phyloP scores from a whole-genome alignment of 257 asterid species.

The Solanum virginianum region DNA sequence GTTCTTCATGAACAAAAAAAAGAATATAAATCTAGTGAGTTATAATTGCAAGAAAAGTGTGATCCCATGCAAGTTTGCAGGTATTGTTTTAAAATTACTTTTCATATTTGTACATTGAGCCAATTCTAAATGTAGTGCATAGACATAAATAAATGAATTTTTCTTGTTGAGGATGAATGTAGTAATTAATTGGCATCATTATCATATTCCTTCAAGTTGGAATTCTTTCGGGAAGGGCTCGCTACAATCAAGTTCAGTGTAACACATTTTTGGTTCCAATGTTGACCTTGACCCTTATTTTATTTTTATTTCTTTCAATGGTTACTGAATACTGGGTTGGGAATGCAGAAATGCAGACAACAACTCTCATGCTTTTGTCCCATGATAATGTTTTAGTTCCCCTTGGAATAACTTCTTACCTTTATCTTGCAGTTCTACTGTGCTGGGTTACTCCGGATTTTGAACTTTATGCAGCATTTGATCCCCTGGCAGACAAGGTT shows the following conservation, averaged over 20 bases:
- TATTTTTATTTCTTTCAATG: background rate
- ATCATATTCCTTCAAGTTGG: background rate
- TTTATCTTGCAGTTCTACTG: conserved; percentile 55
- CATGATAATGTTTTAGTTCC: background rate
- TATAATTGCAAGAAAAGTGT: background rate
- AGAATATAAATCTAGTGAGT: background rate
- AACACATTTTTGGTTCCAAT: background rate
- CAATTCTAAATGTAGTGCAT: background rate
- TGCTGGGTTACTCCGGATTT: conserved; percentile 98
- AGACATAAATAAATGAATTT: background rate
- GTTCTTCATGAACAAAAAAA: background rate
- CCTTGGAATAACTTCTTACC: background rate
- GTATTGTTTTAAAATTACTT: background rate
- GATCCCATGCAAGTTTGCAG: background rate
- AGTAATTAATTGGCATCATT: background rate
- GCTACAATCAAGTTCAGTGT: background rate
- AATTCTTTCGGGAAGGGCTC: background rate
- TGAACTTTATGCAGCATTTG: conserved; percentile 94
- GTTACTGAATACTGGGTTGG: background rate
- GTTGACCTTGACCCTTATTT: background rate
- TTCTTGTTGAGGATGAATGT: background rate
- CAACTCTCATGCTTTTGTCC: background rate
- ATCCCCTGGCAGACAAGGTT: conserved; percentile 99
- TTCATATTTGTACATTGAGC: background rate
- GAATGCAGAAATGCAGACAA: background rate